phyloP scores from a whole-genome alignment of 108 stramenopile species.

The Cyclostephanos invisitatus region DNA sequence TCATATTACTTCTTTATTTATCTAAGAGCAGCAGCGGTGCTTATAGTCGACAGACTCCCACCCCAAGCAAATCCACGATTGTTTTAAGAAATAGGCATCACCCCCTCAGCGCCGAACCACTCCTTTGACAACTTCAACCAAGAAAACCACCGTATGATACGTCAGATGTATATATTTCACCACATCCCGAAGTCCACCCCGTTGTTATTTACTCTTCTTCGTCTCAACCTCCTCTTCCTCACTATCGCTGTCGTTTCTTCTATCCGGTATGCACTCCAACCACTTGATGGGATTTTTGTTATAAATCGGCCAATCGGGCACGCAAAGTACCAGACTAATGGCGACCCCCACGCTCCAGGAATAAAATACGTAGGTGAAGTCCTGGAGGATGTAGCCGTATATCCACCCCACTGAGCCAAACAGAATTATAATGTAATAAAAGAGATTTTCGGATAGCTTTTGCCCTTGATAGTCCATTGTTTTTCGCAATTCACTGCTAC shows the following conservation, averaged over 20 bases:
- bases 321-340: slow-evolving; percentile 78
- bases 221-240: slow-evolving; percentile 33
- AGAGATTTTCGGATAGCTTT: slow-evolving; percentile 78
- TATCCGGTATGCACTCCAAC: slow-evolving; percentile 83
- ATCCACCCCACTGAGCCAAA: slow-evolving; percentile 87
- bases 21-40: neutral
- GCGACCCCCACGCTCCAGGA: slow-evolving; percentile 82
- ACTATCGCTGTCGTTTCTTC: slow-evolving; percentile 31
- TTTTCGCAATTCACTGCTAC: neutral
- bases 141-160: neutral
- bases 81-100: too few species aligned
- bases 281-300: slow-evolving; percentile 88
- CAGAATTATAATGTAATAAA: slow-evolving; percentile 79
- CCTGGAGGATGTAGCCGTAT: slow-evolving; percentile 85
- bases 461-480: slow-evolving; percentile 92
- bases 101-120: neutral
- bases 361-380: slow-evolving; percentile 84
- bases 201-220: slow-evolving; percentile 43
- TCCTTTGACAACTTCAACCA: neutral
- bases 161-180: neutral
- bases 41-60: neutral
- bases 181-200: neutral
- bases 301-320: slow-evolving; percentile 91
- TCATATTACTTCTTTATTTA: neutral
- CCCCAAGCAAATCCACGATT: neutral